Conservation (phyloP, 164 flowering plant species). For the Berberis thunbergii region DNA sequence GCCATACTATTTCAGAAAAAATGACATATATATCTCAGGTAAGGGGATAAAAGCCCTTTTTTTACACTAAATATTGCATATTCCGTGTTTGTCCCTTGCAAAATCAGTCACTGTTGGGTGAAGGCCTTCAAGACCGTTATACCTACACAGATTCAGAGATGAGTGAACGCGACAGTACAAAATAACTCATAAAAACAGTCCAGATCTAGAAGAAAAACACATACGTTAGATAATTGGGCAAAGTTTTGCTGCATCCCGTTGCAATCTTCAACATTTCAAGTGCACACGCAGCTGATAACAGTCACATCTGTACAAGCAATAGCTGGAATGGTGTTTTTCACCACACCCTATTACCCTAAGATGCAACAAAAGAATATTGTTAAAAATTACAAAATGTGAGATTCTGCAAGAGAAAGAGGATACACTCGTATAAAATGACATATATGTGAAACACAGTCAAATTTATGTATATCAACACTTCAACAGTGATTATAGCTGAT, state of each 20-base stretch:
- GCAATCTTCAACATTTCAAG: slow-evolving; percentile 84
- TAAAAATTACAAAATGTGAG: neutral
- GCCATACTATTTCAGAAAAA: too few relatives aligned
- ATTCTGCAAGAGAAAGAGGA: too few relatives aligned
- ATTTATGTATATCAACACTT: too few relatives aligned
- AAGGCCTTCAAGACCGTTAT: slow-evolving; percentile 92
- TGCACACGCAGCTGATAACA: slow-evolving; percentile 88
- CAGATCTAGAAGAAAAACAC: slow-evolving; percentile 11
- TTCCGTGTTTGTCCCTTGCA: slow-evolving; percentile 40
- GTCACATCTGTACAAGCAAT: slow-evolving; percentile 98
- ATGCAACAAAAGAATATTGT: slow-evolving; percentile 2
- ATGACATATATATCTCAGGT: too few relatives aligned
- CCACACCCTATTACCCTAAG: slow-evolving; percentile 96
- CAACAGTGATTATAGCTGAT: too few relatives aligned
- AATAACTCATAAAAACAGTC: too few relatives aligned
- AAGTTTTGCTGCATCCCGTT: slow-evolving; percentile 86
- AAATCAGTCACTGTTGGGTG: slow-evolving; percentile 89
- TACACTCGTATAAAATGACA: too few relatives aligned
- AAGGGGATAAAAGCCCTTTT: too few relatives aligned
- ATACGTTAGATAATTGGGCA: slow-evolving; percentile 85
- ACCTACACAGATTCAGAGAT: slow-evolving; percentile 32
- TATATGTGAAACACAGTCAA: too few relatives aligned
- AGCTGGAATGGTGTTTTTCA: slow-evolving; percentile 96
- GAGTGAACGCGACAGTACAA: neutral
- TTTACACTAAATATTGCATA: too few relatives aligned